Percentiles rank a stretch among this genome's conserved stretches.
Evolutionary conservation across 2,329 filamentous ascomycete genomes (phyloP).

Genomic region (Zarea fungicola): DNA sequence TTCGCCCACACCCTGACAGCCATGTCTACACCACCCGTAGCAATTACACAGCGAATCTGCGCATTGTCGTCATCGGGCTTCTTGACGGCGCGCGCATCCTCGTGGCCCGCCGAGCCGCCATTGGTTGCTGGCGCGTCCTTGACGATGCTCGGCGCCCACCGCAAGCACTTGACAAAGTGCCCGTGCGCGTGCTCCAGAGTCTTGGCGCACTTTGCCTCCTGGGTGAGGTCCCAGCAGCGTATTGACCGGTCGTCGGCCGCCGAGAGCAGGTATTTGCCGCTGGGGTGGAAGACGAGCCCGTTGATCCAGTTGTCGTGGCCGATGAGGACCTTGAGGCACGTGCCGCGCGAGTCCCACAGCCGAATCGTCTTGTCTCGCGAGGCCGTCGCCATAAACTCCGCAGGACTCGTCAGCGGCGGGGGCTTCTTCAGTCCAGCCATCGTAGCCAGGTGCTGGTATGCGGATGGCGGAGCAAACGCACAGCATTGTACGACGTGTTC

Average conservation of each 20-base stretch:
- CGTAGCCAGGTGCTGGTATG: slow-evolving; percentile 71
- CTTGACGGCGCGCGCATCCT: slow-evolving; percentile 34
- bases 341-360: slow-evolving; percentile 82
- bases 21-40: slow-evolving; percentile 77
- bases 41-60: slow-evolving; percentile 75
- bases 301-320: slow-evolving; percentile 96
- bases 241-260: slow-evolving; percentile 88
- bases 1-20: slow-evolving; percentile 73
- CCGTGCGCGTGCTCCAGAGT: slow-evolving; percentile 70
- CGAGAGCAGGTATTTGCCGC: slow-evolving; percentile 83
- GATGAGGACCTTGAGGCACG: slow-evolving; percentile 73
- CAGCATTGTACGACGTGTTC: slow-evolving; percentile 85
- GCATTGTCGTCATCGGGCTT: slow-evolving; percentile 50
- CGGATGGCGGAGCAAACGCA: slow-evolving; percentile 71
- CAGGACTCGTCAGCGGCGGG: slow-evolving; percentile 65
- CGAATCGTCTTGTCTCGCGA: slow-evolving; percentile 86
- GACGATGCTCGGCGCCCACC: slow-evolving; percentile 76
- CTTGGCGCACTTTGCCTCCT: slow-evolving; percentile 88
- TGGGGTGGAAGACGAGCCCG: slow-evolving; percentile 80
- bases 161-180: slow-evolving; percentile 79
- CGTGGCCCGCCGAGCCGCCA: not conserved
- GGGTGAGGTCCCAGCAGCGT: slow-evolving; percentile 86
- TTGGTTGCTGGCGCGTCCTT: slow-evolving; percentile 47
- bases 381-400: slow-evolving; percentile 86
- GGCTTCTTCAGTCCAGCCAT: slow-evolving; percentile 80